Percentiles rank a stretch among this genome's conserved stretches.
Evolutionary conservation across 2,329 filamentous ascomycete genomes (phyloP).

Genomic region (Sarocladium kiliense): DNA sequence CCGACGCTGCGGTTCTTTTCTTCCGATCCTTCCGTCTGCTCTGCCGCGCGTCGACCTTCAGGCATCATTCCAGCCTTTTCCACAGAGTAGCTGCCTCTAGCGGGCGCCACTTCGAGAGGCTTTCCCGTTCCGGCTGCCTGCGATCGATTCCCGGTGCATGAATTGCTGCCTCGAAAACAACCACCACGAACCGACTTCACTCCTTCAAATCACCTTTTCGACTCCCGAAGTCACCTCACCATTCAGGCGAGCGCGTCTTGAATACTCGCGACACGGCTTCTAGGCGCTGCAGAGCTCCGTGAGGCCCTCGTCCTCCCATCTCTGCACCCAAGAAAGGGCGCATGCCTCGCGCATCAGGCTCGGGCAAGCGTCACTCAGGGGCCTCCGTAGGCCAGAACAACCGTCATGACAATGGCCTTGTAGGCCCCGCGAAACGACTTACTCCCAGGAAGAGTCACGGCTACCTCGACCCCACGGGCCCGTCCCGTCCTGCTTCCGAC

Average conservation of each 20-base stretch:
- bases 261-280: background rate
- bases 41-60: background rate
- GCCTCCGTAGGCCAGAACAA: constrained; percentile 62
- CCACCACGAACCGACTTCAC: background rate
- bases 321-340: constrained; percentile 24
- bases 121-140: constrained; percentile 4
- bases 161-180: no score
- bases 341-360: constrained; percentile 58
- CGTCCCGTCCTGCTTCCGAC: constrained; percentile 27
- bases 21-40: background rate
- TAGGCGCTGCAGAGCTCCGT: background rate
- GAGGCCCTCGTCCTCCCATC: background rate
- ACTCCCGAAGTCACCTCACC: background rate
- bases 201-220: background rate
- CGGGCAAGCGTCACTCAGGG: constrained; percentile 58
- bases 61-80: background rate
- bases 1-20: background rate
- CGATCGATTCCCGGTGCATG: background rate
- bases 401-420: constrained; percentile 83
- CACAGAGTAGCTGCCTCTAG: background rate
- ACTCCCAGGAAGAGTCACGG: constrained; percentile 40
- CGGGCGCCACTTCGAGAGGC: constrained; percentile 1
- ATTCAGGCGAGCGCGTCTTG: background rate
- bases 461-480: constrained; percentile 33
- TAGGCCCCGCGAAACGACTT: constrained; percentile 48